phyloP scores from a whole-genome alignment of 345 rosid species.

The Cardamine chenopodiifolia region DNA sequence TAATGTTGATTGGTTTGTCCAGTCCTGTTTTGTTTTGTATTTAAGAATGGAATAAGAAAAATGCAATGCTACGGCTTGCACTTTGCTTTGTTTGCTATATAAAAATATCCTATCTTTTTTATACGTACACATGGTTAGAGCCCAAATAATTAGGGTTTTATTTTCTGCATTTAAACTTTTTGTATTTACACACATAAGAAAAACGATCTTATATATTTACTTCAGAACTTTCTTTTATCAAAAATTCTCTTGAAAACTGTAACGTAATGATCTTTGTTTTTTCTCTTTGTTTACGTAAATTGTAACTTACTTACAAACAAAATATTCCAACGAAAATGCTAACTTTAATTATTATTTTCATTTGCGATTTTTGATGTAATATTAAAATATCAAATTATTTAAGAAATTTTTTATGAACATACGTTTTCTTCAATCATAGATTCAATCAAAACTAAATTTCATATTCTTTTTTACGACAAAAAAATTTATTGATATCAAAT shows the following conservation, averaged over 20 bases:
- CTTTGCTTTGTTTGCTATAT: slow-evolving; percentile 23
- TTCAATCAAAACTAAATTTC: too few relatives aligned
- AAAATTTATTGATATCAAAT: too few relatives aligned
- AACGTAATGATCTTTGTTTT: too few relatives aligned
- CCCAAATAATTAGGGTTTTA: background rate
- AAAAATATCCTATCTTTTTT: background rate
- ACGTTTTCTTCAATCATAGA: too few relatives aligned
- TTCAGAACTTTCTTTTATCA: background rate
- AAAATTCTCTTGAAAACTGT: background rate
- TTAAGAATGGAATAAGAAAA: slow-evolving; percentile 10
- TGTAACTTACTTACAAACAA: too few relatives aligned
- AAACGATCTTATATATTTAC: background rate
- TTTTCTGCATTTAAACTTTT: background rate
- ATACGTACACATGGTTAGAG: background rate
- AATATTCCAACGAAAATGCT: too few relatives aligned
- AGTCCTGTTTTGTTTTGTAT: slow-evolving; percentile 17
- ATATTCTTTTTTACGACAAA: too few relatives aligned
- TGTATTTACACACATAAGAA: background rate
- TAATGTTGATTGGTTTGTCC: slow-evolving; percentile 25
- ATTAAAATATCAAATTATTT: too few relatives aligned
- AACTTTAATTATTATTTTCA: too few relatives aligned
- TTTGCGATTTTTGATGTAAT: too few relatives aligned
- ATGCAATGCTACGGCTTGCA: slow-evolving; percentile 30
- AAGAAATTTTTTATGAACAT: too few relatives aligned
- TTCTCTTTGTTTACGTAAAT: too few relatives aligned